Evolutionary conservation across 1,284 basidiomycete genomes (phyloP).

Genomic region (Tilletia setariae): DNA sequence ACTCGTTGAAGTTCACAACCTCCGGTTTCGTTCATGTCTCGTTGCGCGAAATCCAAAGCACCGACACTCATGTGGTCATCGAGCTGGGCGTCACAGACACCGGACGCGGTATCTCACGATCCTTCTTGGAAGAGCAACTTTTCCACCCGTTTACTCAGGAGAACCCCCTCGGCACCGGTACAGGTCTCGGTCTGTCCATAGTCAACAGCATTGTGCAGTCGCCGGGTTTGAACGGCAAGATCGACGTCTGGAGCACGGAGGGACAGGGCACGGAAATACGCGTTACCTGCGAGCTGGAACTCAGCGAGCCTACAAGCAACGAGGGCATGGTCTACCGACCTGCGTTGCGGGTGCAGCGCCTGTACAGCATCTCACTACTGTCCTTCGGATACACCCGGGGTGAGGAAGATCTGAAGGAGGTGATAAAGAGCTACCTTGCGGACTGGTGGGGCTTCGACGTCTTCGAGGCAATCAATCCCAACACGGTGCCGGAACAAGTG

Average conservation of each 20-base stretch:
- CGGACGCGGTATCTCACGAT: conserved; percentile 65
- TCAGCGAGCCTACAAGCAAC: conserved; percentile 43
- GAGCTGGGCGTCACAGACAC: conserved; percentile 85
- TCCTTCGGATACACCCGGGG: conserved; percentile 70
- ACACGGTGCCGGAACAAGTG: conserved; percentile 16
- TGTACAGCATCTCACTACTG: conserved; percentile 67
- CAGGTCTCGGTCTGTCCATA: conserved; percentile 92
- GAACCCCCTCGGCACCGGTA: conserved; percentile 84
- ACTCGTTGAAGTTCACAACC: conserved; percentile 86
- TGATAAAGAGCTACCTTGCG: conserved; percentile 67
- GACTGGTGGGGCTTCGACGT: conserved; percentile 74
- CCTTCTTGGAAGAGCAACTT: conserved; percentile 70
- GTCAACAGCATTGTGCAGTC: conserved; percentile 88
- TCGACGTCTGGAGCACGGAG: conserved; percentile 80
- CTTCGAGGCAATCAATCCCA: conserved; percentile 19
- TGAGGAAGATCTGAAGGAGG: conserved; percentile 65
- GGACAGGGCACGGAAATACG: conserved; percentile 89
- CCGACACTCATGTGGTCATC: conserved; percentile 66
- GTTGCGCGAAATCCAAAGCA: conserved; percentile 67
- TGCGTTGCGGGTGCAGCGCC: conserved; percentile 56
- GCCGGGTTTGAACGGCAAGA: conserved; percentile 77
- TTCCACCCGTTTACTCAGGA: conserved; percentile 94
- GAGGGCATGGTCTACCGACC: conserved; percentile 55
- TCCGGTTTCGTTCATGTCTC: conserved; percentile 83
- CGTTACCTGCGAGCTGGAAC: conserved; percentile 75